These are phyloP conservation scores for Flueggea neowawraea DNA, from an alignment of 441 rosid species.

Conservation along the genomic window DNA sequence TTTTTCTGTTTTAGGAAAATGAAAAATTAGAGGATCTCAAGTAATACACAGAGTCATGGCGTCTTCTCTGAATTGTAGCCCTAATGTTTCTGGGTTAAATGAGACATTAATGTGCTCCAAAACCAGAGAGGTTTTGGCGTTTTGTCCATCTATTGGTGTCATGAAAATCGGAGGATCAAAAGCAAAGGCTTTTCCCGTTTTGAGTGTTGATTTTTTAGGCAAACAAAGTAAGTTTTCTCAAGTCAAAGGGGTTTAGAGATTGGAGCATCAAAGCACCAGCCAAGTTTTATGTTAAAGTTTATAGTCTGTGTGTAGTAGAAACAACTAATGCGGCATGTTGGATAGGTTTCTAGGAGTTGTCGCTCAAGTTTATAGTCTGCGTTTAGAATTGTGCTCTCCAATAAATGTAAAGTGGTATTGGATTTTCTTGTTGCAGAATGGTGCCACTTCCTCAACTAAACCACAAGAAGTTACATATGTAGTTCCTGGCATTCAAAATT, in stretches of 20 bases:
- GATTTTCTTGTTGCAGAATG: slow-evolving; percentile 51
- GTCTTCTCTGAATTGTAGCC: slow-evolving; percentile 18
- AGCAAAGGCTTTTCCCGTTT: slow-evolving; percentile 18
- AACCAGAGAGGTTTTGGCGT: slow-evolving; percentile 13
- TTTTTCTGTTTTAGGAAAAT: slow-evolving; percentile 3
- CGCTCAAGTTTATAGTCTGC: not conserved
- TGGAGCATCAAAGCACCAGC: slow-evolving; percentile 23
- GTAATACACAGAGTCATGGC: slow-evolving; percentile 19
- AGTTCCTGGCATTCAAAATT: slow-evolving; percentile 72
- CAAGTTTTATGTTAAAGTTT: slow-evolving; percentile 46
- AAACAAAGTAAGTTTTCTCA: slow-evolving; percentile 24
- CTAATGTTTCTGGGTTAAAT: slow-evolving; percentile 19
- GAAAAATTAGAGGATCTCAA: not conserved
- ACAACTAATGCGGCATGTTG: slow-evolving; percentile 20
- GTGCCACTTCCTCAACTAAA: slow-evolving; percentile 65
- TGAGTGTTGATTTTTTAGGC: slow-evolving; percentile 33
- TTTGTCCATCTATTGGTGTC: slow-evolving; percentile 23
- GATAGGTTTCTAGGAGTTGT: not conserved
- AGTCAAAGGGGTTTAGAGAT: slow-evolving; percentile 24
- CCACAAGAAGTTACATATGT: slow-evolving; percentile 81
- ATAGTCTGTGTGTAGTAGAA: slow-evolving; percentile 81
- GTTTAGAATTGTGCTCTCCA: slow-evolving; percentile 11
- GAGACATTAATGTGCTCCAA: slow-evolving; percentile 18
- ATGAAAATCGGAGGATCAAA: slow-evolving; percentile 19
- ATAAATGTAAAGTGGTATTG: slow-evolving; percentile 1